Evolutionary conservation across 78 protist species (phyloP), one percentile per base, ranked within the genome.

Genomic region (Mastigamoeba balamuthi): DNA sequence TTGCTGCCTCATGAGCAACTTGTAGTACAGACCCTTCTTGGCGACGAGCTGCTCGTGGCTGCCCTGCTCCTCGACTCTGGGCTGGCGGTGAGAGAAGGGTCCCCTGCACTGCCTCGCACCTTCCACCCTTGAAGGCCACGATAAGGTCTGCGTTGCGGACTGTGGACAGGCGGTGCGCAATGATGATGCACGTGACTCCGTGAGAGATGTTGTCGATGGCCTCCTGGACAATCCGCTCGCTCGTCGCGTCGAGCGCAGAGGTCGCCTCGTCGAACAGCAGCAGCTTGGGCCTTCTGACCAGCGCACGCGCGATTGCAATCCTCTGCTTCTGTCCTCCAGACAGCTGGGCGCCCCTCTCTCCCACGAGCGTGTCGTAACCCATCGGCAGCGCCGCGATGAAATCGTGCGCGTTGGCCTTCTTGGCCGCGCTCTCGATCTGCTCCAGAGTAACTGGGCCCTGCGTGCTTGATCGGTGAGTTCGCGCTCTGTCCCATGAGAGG

Each of bases 121-220:
- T 65, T 3, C 98, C 98, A 25, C 63, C 27, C 64, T 85, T 68
- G 35, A 93, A 29, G 30, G 90, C 95, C 27, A 75, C 38, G 69
- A 96, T 89, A 17, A 58, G 68, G 67, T 89, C 92, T 2, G 94
- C 92, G 71, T 89, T 63, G 6, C 80, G 41, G 78, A 96, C 76
- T 6, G 99, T 96, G 9, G 93, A 80, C 35, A 96, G 76, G 43
- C 97, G 72, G 75, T 97, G 99, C 0, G 99, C 99, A 40, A 97
- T 89, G 43, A 95, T 84, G 44, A 97, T 35, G 9, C 88, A 72
- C 3, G 98, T 95, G 37, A 90, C 81, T 7, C 84, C 89, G 8
- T 76, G 33, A 79, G 81, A 53, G 41, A 88, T 48, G 6, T 63
- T 33, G 43, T 85, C 89, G 6, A 95, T 58, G 35, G 95, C 95